Evolutionary conservation across 345 rosid species (phyloP).

Genomic region (Lenwebbia sp.): DNA sequence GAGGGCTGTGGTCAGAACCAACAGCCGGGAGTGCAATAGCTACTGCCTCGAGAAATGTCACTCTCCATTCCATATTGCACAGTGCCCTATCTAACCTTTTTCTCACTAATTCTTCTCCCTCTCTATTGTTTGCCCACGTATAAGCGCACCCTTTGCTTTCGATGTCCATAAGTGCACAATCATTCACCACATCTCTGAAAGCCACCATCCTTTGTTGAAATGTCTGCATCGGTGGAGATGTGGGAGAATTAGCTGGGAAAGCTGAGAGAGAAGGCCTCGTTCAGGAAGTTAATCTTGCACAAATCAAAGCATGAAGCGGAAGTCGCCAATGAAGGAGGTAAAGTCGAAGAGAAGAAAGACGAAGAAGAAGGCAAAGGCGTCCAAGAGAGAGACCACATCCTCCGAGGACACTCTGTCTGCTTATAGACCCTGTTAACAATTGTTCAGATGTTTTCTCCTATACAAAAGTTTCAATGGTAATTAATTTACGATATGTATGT

Average conservation of each 20-base stretch:
- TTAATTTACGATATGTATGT: no score
- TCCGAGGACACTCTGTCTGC: background rate
- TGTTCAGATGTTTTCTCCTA: no score
- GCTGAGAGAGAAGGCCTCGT: background rate
- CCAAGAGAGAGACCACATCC: background rate
- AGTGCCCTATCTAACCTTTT: background rate
- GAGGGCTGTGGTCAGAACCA: background rate
- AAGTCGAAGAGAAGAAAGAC: background rate
- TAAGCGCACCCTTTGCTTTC: background rate
- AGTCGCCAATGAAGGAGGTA: background rate
- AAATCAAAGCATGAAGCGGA: background rate
- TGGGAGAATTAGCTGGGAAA: conserved; percentile 9
- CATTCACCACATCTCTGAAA: no score
- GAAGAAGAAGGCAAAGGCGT: background rate
- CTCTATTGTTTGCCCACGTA: background rate
- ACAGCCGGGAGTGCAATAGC: background rate
- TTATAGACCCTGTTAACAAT: background rate
- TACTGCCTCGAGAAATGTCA: background rate
- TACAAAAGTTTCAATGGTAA: no score
- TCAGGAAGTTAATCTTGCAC: background rate
- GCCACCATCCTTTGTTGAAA: background rate
- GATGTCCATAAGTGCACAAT: background rate
- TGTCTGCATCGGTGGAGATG: conserved; percentile 32
- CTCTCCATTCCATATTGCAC: background rate
- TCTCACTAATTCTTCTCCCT: background rate